Evolutionary conservation across 257 asterid genomes (phyloP).

Genomic region (Agastache rugosa): DNA sequence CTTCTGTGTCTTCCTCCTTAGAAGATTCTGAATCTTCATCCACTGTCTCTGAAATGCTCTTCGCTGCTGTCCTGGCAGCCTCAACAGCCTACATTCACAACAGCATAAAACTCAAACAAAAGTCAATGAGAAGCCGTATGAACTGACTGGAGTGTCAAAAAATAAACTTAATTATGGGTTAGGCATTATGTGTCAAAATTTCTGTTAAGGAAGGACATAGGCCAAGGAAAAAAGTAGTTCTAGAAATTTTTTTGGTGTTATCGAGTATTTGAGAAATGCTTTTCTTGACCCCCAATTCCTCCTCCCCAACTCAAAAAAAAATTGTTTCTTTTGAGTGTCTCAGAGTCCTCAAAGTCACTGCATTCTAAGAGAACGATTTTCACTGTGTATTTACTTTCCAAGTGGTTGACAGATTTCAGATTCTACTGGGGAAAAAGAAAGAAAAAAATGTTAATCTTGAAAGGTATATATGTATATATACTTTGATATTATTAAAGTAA

Average conservation of each 20-base stretch:
- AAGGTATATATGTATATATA: background rate
- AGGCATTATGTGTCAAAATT: background rate
- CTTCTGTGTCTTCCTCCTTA: conserved; percentile 53
- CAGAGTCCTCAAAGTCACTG: background rate
- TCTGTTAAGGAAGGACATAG: background rate
- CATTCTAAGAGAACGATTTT: background rate
- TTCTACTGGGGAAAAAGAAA: background rate
- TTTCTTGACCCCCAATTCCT: background rate
- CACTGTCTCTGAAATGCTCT: conserved; percentile 57
- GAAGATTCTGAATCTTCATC: conserved; percentile 78
- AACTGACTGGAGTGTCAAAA: conserved; percentile 7
- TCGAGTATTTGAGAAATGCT: background rate
- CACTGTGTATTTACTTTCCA: conserved; percentile 5
- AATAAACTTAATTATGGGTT: background rate
- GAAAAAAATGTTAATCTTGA: background rate
- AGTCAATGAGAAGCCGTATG: conserved; percentile 5
- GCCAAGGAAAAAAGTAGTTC: background rate
- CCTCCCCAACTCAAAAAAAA: background rate
- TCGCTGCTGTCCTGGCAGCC: conserved; percentile 74
- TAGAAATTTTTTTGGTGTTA: background rate
- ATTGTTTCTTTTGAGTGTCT: background rate
- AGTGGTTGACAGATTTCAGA: background rate
- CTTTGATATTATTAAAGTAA: background rate
- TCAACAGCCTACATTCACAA: conserved; percentile 75
- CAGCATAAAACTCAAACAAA: conserved; percentile 34